Base-by-base conservation (phyloP, 2,329 filamentous ascomycete species). In the Neofusicoccum kwambonambiense region DNA sequence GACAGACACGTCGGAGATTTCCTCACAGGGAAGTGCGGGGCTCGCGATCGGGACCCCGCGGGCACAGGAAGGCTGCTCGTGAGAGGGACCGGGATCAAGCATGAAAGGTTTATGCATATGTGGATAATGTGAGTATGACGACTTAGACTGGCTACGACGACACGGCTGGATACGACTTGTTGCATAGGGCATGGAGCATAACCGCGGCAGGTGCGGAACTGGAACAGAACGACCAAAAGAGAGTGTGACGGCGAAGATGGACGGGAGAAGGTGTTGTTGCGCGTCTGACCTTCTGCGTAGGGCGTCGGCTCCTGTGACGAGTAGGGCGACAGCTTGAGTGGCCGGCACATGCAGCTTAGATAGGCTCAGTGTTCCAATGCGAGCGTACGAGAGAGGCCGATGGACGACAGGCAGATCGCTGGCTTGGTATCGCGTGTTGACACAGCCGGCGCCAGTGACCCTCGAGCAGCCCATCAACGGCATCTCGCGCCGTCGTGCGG, bases 241-340 rank as follows among this genome's bases (percentile, higher is more conserved):
- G 9, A 6, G 3, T 4, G 7, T 13, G 45, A 11, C 11, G 22
- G 45, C 19, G 17, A 12, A 27, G 42, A 22, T 31, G 5, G 50
- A 34, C 6, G 17, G 19, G 35, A 56, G 41, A 42, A 22, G 39
- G 39, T 12, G 17, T 27, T 49, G 45, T 27, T 34, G 37, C 37
- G 13, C 9, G 9, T 27, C 3, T 56, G 19, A 22, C 52, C 17
- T 41, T 42, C 12, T 9, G 9, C n/a, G 27, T 3, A 45, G 15
- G n/a, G 11, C 11, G 42, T 47, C 56, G 56, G 56, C 44, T 60
- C 42, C 42, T 60, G 56, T 27, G 31, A 60, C 56, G n/a, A 35
- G 9, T 34, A 22, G 9, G 42, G 41, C 41, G 56, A 37, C 56
- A 60, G 31, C 31, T 60, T 47, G 56, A 60, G 56, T 47, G 42